phyloP scores from a whole-genome alignment of 768 basidiomycete genomes.

The Hypsizygus marmoreus region DNA sequence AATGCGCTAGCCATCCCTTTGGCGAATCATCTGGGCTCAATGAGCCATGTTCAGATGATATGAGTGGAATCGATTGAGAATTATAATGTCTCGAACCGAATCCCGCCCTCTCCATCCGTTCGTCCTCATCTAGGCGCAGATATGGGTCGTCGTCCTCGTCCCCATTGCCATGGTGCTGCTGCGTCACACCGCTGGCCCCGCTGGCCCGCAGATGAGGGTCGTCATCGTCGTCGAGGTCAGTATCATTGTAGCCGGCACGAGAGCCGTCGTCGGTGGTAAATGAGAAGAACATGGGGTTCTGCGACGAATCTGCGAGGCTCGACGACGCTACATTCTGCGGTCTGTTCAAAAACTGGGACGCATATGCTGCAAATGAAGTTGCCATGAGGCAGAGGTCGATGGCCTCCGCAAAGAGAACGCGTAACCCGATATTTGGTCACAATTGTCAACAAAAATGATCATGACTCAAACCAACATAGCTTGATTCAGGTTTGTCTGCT shows the following conservation, averaged over 20 bases:
- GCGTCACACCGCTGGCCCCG: conserved; percentile 31
- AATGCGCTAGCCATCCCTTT: conserved; percentile 71
- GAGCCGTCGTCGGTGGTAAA: conserved; percentile 75
- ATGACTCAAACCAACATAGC: too few relatives aligned
- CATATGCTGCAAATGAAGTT: conserved; percentile 76
- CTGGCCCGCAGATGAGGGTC: conserved; percentile 66
- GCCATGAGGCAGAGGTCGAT: conserved; percentile 41
- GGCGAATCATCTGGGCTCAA: conserved; percentile 35
- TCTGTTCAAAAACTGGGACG: conserved; percentile 74
- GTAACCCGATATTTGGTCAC: too few relatives aligned
- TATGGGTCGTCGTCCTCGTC: conserved; percentile 73
- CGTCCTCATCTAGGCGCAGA: conserved; percentile 70
- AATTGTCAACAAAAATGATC: too few relatives aligned
- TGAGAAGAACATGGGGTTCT: conserved; percentile 89
- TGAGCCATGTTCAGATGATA: conserved; percentile 30
- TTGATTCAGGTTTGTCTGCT: too few relatives aligned
- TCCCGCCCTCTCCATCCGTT: conserved; percentile 30
- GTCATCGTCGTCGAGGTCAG: conserved; percentile 67
- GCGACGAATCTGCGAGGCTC: conserved; percentile 60
- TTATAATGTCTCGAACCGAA: conserved; percentile 25
- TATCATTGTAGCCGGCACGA: conserved; percentile 44
- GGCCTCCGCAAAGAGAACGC: too few relatives aligned
- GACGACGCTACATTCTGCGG: conserved; percentile 43
- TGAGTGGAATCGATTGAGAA: conserved; percentile 34
- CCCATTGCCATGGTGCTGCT: conserved; percentile 26